Evolutionary conservation across 495 filamentous ascomycete species (phyloP).

Genomic region (Neurospora africana): DNA sequence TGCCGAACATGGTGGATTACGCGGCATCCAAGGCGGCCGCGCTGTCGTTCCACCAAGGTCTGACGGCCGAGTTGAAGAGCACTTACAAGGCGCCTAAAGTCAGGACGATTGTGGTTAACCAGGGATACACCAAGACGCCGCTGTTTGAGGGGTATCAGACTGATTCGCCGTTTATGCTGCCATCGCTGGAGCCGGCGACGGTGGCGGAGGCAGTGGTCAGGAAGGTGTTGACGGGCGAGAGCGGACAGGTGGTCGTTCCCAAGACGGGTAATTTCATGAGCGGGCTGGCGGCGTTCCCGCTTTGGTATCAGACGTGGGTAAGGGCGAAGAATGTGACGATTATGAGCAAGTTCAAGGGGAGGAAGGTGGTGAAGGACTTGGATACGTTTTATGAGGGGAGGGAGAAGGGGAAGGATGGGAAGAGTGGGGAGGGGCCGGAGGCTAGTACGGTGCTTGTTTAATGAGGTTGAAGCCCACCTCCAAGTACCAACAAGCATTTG

Average conservation of each 20-base stretch:
- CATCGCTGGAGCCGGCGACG: slow-evolving; percentile 48
- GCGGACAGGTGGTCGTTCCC: slow-evolving; percentile 49
- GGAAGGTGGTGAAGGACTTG: slow-evolving; percentile 39
- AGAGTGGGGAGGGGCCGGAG: slow-evolving; percentile 7
- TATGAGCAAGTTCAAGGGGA: slow-evolving; percentile 36
- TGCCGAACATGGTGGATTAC: slow-evolving; percentile 62
- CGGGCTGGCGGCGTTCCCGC: slow-evolving; percentile 28
- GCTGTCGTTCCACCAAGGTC: slow-evolving; percentile 57
- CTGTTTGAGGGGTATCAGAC: slow-evolving; percentile 51
- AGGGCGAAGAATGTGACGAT: slow-evolving; percentile 24
- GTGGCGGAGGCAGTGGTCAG: slow-evolving; percentile 54
- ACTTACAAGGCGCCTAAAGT: slow-evolving; percentile 54
- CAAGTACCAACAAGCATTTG: too few species aligned
- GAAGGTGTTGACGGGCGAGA: slow-evolving; percentile 46
- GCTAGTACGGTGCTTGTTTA: slow-evolving; percentile 26
- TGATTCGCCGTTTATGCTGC: slow-evolving; percentile 41
- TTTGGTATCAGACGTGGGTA: slow-evolving; percentile 34
- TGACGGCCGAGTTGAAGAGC: slow-evolving; percentile 50
- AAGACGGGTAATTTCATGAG: slow-evolving; percentile 24
- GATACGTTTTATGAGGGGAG: slow-evolving; percentile 29
- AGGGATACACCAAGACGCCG: slow-evolving; percentile 50
- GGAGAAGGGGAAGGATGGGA: slow-evolving; percentile 14
- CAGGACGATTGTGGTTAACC: slow-evolving; percentile 55
- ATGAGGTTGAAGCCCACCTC: neutral
- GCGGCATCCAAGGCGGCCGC: slow-evolving; percentile 56